Conservation (phyloP, 106 monocot genomes). For the Dioscorea dumetorum region DNA sequence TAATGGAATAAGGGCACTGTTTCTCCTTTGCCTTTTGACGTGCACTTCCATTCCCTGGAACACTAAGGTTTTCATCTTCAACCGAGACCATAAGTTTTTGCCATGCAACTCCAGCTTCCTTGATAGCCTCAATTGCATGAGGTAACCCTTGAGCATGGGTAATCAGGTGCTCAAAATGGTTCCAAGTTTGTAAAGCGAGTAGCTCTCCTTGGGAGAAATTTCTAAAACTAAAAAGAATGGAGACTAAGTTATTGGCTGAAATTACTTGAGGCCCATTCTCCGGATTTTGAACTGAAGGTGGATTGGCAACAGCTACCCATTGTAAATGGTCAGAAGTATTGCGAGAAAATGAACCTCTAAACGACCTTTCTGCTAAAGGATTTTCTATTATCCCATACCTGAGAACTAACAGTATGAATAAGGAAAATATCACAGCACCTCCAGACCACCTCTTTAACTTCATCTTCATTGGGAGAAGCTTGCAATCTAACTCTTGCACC, state of each 20-base stretch:
- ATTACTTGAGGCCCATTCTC: slow-evolving; percentile 39
- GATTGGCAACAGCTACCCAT: slow-evolving; percentile 25
- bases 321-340: slow-evolving; percentile 44
- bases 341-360: slow-evolving; percentile 25
- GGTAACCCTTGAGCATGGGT: slow-evolving; percentile 42
- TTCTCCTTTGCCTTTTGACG: slow-evolving; percentile 36
- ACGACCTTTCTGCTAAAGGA: slow-evolving; percentile 39
- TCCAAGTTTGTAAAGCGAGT: slow-evolving; percentile 68
- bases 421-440: slow-evolving; percentile 16
- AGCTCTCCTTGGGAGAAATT: slow-evolving; percentile 58
- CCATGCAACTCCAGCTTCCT: slow-evolving; percentile 76
- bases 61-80: slow-evolving; percentile 36
- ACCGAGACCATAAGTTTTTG: slow-evolving; percentile 51
- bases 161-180: slow-evolving; percentile 42
- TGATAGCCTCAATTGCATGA: slow-evolving; percentile 67
- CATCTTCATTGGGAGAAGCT: not conserved
- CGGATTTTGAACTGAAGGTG: slow-evolving; percentile 29
- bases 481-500: not conserved
- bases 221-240: slow-evolving; percentile 23
- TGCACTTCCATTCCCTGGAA: slow-evolving; percentile 29
- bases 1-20: slow-evolving; percentile 88
- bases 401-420: slow-evolving; percentile 37
- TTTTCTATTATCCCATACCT: slow-evolving; percentile 59
- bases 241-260: slow-evolving; percentile 32
- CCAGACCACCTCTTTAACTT: slow-evolving; percentile 54